Evolutionary conservation across 1,284 basidiomycete genomes (phyloP).

Genomic region (Quambalaria eucalypti): DNA sequence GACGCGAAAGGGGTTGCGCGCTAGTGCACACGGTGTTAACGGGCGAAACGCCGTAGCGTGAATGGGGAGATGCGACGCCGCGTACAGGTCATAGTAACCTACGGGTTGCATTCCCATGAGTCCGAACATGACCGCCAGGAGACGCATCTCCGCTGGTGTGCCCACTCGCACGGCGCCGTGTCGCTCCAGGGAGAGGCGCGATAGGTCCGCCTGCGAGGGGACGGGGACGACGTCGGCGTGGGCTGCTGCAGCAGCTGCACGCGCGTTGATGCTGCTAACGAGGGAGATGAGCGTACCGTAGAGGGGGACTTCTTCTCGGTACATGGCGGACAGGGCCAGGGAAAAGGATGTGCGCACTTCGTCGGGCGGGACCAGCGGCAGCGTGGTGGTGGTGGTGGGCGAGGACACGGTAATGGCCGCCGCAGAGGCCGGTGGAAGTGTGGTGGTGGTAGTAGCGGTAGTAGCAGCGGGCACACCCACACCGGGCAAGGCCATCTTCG

Average conservation of each 20-base stretch:
- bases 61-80: not conserved
- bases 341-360: not conserved
- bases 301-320: not conserved
- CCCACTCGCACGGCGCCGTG: slow-evolving; percentile 51
- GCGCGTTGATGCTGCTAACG: not conserved
- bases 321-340: not conserved
- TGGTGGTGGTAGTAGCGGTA: too few species aligned
- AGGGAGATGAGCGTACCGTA: not conserved
- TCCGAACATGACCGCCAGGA: slow-evolving; percentile 34
- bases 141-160: slow-evolving; percentile 44
- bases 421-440: too few species aligned
- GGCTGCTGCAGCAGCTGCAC: not conserved
- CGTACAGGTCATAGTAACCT: not conserved
- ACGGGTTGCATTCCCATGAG: not conserved
- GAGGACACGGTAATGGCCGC: not conserved
- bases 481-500: too few species aligned
- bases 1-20: not conserved
- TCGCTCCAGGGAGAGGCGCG: slow-evolving; percentile 47
- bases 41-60: not conserved
- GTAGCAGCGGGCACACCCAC: too few species aligned
- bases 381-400: slow-evolving; percentile 51
- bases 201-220: slow-evolving; percentile 26
- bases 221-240: not conserved
- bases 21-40: not conserved
- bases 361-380: slow-evolving; percentile 55